A percentile compares a stretch with the other conserved stretches of the same genome.
Evolutionary conservation across 1,284 basidiomycete species (phyloP).

Genomic region (Ceratobasidium theobromae): DNA sequence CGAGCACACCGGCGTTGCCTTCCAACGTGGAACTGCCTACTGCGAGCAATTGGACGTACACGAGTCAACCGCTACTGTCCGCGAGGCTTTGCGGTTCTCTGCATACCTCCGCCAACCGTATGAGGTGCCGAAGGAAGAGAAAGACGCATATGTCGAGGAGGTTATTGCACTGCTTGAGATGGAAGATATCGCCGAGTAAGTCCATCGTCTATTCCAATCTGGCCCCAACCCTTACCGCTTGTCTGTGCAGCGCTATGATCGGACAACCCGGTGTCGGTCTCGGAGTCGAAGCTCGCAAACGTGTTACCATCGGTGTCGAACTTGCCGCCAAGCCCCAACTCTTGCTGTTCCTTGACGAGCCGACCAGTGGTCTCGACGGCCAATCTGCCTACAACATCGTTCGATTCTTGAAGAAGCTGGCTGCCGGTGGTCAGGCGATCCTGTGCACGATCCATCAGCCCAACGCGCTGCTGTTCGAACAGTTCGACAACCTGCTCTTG

Average conservation of each 20-base stretch:
- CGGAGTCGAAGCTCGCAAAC: conserved; percentile 54
- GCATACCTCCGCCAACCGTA: conserved; percentile 59
- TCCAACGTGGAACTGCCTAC: conserved; percentile 55
- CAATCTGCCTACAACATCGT: conserved; percentile 58
- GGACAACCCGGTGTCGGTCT: conserved; percentile 52
- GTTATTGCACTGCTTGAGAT: conserved; percentile 54
- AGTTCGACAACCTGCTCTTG: conserved; percentile 53
- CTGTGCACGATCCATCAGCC: conserved; percentile 55
- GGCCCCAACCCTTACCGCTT: background rate
- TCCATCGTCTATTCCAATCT: conserved; percentile 41
- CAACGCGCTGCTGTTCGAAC: conserved; percentile 54
- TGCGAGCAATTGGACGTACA: conserved; percentile 52
- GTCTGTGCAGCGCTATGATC: conserved; percentile 42
- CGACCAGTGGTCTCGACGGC: conserved; percentile 56
- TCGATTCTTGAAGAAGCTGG: conserved; percentile 59
- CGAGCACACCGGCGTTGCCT: conserved; percentile 48
- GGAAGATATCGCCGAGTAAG: conserved; percentile 51
- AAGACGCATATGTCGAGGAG: conserved; percentile 54
- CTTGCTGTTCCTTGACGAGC: conserved; percentile 55
- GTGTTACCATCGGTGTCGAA: conserved; percentile 60
- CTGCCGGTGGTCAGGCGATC: conserved; percentile 72
- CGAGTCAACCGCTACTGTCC: conserved; percentile 56
- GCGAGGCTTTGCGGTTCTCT: conserved; percentile 58
- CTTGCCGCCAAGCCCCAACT: conserved; percentile 58
- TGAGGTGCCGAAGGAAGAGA: conserved; percentile 50